Evolutionary conservation across 2,329 filamentous ascomycete species (phyloP).

Genomic region (Fusarium metavorans): DNA sequence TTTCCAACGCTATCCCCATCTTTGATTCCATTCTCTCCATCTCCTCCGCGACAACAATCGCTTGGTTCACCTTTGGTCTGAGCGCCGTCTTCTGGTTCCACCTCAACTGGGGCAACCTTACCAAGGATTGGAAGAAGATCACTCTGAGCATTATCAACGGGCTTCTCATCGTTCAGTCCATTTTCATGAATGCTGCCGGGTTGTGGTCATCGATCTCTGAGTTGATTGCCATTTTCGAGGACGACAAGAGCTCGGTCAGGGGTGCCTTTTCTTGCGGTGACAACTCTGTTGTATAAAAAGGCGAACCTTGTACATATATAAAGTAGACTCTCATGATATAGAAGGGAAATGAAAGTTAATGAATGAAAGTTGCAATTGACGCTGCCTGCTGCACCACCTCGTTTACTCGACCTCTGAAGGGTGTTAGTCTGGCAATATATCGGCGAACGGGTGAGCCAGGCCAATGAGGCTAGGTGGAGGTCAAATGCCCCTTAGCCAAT

Average conservation of each 20-base stretch:
- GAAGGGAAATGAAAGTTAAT: not conserved
- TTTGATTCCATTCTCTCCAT: slow-evolving; percentile 53
- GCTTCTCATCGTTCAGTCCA: slow-evolving; percentile 46
- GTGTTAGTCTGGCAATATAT: too few relatives aligned
- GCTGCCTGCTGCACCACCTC: not conserved
- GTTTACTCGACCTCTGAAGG: too few relatives aligned
- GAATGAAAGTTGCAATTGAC: slow-evolving; percentile 2
- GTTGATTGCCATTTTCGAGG: slow-evolving; percentile 45
- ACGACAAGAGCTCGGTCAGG: slow-evolving; percentile 37
- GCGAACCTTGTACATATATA: not conserved
- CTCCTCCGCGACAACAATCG: slow-evolving; percentile 50
- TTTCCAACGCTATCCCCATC: slow-evolving; percentile 52
- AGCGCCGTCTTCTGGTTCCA: slow-evolving; percentile 51
- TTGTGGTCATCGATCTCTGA: slow-evolving; percentile 49
- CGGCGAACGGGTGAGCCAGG: too few relatives aligned
- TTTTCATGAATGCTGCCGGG: slow-evolving; percentile 52
- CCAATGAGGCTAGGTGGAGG: too few relatives aligned
- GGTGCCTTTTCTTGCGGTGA: slow-evolving; percentile 51
- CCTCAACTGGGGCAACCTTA: slow-evolving; percentile 44
- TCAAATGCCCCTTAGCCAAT: too few relatives aligned
- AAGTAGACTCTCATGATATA: not conserved
- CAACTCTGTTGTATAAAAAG: slow-evolving; percentile 39
- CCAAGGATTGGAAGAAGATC: slow-evolving; percentile 39
- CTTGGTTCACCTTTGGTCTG: slow-evolving; percentile 53
- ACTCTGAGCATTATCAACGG: slow-evolving; percentile 40